Evolutionary conservation across 257 asterid genomes (phyloP).

Genomic region (Gentiana macrophylla): DNA sequence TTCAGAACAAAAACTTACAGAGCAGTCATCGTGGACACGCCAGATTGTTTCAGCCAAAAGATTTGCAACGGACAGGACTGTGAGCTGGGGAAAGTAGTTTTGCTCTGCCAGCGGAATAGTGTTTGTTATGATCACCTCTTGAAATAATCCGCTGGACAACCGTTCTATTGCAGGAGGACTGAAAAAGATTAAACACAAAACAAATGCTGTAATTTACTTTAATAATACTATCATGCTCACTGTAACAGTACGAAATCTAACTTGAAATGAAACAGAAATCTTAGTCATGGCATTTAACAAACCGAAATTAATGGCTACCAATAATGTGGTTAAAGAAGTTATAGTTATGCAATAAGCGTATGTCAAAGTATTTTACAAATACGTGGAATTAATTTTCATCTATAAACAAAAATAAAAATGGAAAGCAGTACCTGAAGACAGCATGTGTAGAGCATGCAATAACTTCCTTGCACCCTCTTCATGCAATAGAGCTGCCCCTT

Average conservation of each 20-base stretch:
- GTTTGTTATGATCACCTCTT: constrained; percentile 89
- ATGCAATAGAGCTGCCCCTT: constrained; percentile 88
- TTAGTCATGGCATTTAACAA: no score
- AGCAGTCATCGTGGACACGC: constrained; percentile 90
- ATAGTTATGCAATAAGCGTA: no score
- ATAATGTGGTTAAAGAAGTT: no score
- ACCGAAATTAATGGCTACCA: no score
- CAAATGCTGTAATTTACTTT: constrained; percentile 1
- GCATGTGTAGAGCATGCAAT: constrained; percentile 96
- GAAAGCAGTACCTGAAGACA: constrained; percentile 58
- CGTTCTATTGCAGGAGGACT: constrained; percentile 96
- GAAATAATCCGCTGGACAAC: constrained; percentile 84
- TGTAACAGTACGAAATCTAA: no score
- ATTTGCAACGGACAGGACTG: constrained; percentile 80
- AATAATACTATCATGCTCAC: no score
- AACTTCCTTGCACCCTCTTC: constrained; percentile 98
- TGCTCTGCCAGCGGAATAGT: constrained; percentile 82
- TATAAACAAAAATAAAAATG: not conserved
- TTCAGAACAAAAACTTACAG: constrained; percentile 43
- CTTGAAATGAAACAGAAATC: no score
- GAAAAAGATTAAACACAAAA: constrained; percentile 17
- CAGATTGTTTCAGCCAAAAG: constrained; percentile 89
- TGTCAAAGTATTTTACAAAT: no score
- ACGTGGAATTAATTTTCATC: no score
- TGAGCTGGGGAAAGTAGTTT: constrained; percentile 87